Evolutionary conservation across 371 early-diverging fungal genomes (phyloP).

Genomic region (Phascolomyces articulosus): DNA sequence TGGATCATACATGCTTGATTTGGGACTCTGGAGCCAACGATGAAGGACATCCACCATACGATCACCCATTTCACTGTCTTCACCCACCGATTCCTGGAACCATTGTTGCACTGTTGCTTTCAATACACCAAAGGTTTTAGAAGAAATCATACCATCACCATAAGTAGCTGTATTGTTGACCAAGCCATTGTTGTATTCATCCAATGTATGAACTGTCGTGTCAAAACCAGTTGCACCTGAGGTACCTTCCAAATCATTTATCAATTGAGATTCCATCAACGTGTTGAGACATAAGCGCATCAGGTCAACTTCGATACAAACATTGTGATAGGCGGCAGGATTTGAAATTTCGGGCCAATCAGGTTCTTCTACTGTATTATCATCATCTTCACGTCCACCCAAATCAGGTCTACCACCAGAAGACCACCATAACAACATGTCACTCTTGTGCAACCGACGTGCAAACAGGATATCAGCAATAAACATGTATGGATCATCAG

Average conservation of each 20-base stretch:
- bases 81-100: conserved; percentile 54
- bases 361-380: conserved; percentile 59
- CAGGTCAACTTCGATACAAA: conserved; percentile 88
- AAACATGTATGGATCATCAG: conserved; percentile 76
- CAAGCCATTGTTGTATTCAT: conserved; percentile 54
- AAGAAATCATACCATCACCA: conserved; percentile 67
- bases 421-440: conserved; percentile 94
- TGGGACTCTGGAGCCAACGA: conserved; percentile 85
- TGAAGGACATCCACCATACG: conserved; percentile 82
- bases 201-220: conserved; percentile 35
- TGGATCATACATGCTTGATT: conserved; percentile 85
- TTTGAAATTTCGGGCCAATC: conserved; percentile 72
- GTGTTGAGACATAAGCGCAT: conserved; percentile 82
- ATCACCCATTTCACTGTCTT: conserved; percentile 60
- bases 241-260: conserved; percentile 81
- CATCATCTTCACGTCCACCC: conserved; percentile 89
- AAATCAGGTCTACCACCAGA: conserved; percentile 80
- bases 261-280: conserved; percentile 69
- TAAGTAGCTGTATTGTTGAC: conserved; percentile 41
- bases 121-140: conserved; percentile 73
- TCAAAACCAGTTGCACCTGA: conserved; percentile 56
- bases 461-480: conserved; percentile 87
- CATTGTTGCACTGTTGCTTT: conserved; percentile 79
- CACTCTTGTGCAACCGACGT: conserved; percentile 69
- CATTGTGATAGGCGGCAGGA: conserved; percentile 76